Evolutionary conservation across 345 rosid genomes (phyloP).

Genomic region (Aegle marmelos): DNA sequence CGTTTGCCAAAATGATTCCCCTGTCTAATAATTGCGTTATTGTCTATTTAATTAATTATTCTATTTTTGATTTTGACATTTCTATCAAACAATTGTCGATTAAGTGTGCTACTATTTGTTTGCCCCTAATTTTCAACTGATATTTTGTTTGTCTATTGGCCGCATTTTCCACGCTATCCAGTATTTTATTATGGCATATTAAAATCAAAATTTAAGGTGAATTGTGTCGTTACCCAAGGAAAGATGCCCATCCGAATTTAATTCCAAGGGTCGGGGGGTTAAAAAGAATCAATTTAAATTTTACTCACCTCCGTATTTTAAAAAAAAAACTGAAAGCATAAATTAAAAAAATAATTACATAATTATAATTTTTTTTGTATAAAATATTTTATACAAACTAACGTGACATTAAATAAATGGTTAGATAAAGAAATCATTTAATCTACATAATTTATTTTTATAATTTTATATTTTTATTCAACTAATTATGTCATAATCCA

Average conservation of each 20-base stretch:
- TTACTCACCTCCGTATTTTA: too few relatives aligned
- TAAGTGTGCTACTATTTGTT: not conserved
- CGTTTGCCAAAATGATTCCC: not conserved
- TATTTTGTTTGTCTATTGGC: not conserved
- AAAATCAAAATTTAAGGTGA: not conserved
- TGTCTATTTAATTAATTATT: not conserved
- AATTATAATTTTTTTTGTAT: too few relatives aligned
- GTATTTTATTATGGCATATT: not conserved
- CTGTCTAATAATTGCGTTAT: not conserved
- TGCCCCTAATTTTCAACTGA: not conserved
- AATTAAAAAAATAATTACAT: too few relatives aligned
- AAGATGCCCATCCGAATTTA: too few relatives aligned
- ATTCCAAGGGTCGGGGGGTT: too few relatives aligned
- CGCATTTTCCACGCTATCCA: not conserved
- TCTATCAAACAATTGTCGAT: not conserved
- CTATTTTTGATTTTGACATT: not conserved
- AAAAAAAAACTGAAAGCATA: too few relatives aligned
- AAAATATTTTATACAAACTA: too few relatives aligned
- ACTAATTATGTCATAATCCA: fast-evolving
- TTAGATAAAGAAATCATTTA: too few relatives aligned
- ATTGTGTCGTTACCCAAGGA: not conserved
- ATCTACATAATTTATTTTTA: too few relatives aligned
- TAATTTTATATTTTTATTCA: too few relatives aligned
- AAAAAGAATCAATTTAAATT: too few relatives aligned
- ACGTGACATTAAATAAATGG: fast-evolving